A percentile compares a stretch with the other conserved stretches of the same genome.
phyloP scores from a whole-genome alignment of 1,284 basidiomycete species.

The Schizopora paradoxa region DNA sequence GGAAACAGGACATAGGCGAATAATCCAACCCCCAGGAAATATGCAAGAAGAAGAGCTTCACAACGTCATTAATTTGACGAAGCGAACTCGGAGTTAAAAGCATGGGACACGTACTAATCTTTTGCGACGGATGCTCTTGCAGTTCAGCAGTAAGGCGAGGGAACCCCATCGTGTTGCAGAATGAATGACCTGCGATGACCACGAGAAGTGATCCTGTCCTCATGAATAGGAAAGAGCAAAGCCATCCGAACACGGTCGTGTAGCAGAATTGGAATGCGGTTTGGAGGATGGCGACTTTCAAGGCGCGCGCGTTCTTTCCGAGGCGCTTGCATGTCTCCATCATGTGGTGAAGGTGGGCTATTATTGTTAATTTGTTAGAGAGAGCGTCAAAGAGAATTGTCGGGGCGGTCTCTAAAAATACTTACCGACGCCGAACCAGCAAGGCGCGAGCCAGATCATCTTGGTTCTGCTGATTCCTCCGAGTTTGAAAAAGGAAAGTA shows the following conservation, averaged over 20 bases:
- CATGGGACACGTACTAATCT: constrained; percentile 31
- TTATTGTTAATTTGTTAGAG: constrained; percentile 2
- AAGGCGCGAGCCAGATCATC: constrained; percentile 77
- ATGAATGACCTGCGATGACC: constrained; percentile 73
- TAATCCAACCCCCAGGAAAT: constrained; percentile 43
- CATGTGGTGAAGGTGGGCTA: constrained; percentile 90
- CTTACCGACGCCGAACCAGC: constrained; percentile 86
- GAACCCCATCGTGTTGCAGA: constrained; percentile 95
- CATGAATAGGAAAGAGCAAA: constrained; percentile 81
- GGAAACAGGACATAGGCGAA: constrained; percentile 35
- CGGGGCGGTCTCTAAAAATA: constrained; percentile 12
- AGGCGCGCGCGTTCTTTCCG: constrained; percentile 58
- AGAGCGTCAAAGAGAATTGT: constrained; percentile 6
- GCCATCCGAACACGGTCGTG: constrained; percentile 90
- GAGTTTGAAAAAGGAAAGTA: constrained; percentile 70
- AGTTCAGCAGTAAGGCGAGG: constrained; percentile 46
- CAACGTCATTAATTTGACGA: not conserved
- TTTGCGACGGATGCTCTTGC: constrained; percentile 31
- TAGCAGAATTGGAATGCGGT: constrained; percentile 83
- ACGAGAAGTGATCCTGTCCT: constrained; percentile 49
- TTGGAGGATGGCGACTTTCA: constrained; percentile 52
- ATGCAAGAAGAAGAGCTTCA: constrained; percentile 40
- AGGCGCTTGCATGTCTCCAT: constrained; percentile 75
- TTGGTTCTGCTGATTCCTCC: constrained; percentile 48
- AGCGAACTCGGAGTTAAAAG: constrained; percentile 8